These are phyloP conservation scores for Lentinula guzmanii DNA, from an alignment of 768 basidiomycete genomes.

Conservation along the genomic window DNA sequence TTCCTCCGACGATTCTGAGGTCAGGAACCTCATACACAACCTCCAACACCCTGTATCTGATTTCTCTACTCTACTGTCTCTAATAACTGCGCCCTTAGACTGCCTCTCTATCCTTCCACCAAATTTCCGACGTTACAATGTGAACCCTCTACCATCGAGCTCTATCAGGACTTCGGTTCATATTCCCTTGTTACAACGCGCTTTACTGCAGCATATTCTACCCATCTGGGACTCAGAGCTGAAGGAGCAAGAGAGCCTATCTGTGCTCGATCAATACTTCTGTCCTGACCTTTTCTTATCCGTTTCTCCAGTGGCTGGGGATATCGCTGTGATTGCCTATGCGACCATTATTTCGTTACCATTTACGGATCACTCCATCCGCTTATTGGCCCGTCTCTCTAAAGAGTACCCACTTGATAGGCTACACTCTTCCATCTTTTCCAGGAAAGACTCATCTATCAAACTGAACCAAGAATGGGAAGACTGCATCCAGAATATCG, in stretches of 20 bases:
- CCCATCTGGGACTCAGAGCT: constrained; percentile 65
- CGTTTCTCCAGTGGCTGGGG: constrained; percentile 40
- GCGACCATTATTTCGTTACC: constrained; percentile 52
- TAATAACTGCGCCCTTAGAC: constrained; percentile 57
- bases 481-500: constrained; percentile 60
- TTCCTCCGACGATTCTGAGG: constrained; percentile 9
- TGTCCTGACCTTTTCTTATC: constrained; percentile 59
- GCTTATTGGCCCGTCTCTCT: constrained; percentile 48
- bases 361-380: constrained; percentile 42
- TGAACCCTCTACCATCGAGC: constrained; percentile 25
- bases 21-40: constrained; percentile 35
- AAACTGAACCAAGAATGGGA: constrained; percentile 56
- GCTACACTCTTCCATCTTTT: constrained; percentile 49
- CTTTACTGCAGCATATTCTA: constrained; percentile 54
- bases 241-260: constrained; percentile 35
- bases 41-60: constrained; percentile 45
- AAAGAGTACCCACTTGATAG: constrained; percentile 65
- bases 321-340: constrained; percentile 57
- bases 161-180: constrained; percentile 31
- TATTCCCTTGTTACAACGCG: constrained; percentile 55
- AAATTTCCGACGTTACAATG: constrained; percentile 39
- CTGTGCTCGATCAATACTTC: constrained; percentile 64
- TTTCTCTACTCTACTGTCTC: constrained; percentile 42
- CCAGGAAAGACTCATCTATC: constrained; percentile 13
- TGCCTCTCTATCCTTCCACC: constrained; percentile 55